Conservation (phyloP, 805 yeast genomes). For the Wickerhamiella spandovensis region DNA sequence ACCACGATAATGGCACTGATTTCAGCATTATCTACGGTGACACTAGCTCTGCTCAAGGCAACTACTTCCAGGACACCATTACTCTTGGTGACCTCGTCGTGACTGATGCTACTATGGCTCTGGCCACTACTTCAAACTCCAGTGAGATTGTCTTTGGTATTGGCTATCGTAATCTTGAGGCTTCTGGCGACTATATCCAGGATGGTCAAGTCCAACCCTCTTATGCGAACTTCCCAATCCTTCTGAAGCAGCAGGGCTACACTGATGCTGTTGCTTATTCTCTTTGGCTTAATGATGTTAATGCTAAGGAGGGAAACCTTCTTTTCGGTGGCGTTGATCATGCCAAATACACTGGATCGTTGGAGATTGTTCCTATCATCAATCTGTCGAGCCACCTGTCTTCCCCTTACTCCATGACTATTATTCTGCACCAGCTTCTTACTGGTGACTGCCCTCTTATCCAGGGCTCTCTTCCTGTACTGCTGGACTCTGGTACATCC, state of each 20-base stretch:
- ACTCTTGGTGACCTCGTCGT: conserved; percentile 35
- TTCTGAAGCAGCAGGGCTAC: conserved; percentile 36
- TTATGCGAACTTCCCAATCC: conserved; percentile 53
- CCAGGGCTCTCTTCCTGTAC: conserved; percentile 29
- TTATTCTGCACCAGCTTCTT: background rate
- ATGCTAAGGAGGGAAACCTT: conserved; percentile 27
- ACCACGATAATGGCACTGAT: conserved; percentile 3
- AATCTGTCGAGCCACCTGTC: conserved; percentile 8
- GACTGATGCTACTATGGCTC: conserved; percentile 50
- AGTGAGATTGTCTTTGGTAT: conserved; percentile 38
- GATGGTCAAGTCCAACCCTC: conserved; percentile 10
- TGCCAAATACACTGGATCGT: conserved; percentile 30
- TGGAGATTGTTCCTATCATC: conserved; percentile 25
- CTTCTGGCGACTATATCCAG: conserved; percentile 14
- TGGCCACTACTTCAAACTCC: conserved; percentile 54
- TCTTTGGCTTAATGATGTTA: conserved; percentile 29
- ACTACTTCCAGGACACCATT: conserved; percentile 38
- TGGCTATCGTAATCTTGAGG: conserved; percentile 25
- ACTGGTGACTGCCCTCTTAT: conserved; percentile 5
- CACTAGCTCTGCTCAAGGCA: conserved; percentile 36
- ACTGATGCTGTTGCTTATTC: conserved; percentile 34
- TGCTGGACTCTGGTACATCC: conserved; percentile 48
- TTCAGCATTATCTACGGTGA: conserved; percentile 30
- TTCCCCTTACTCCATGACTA: background rate
- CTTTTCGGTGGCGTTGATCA: conserved; percentile 35